These are phyloP conservation scores for Cetraspora pellucida DNA, from an alignment of 192 early-diverging fungal genomes.

Conservation along the genomic window DNA sequence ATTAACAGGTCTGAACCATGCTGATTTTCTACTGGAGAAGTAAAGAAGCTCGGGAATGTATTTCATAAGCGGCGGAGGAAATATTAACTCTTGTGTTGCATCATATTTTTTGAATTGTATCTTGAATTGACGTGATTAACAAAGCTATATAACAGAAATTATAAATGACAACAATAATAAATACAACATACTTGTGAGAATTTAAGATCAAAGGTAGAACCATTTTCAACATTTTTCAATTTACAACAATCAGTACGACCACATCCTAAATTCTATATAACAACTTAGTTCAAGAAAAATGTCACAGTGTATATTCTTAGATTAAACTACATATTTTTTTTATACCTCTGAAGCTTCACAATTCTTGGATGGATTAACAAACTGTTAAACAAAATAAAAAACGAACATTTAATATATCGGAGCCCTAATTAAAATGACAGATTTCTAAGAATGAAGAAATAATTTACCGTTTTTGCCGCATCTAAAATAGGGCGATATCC, in stretches of 20 bases:
- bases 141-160: not conserved
- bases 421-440: conserved; percentile 28
- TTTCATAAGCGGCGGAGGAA: conserved; percentile 67
- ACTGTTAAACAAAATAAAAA: not conserved
- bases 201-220: not conserved
- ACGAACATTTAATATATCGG: not conserved
- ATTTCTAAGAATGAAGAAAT: not conserved
- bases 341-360: not conserved
- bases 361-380: not conserved
- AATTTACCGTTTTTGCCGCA: conserved; percentile 67
- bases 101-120: conserved; percentile 63
- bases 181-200: conserved; percentile 20
- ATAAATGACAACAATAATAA: not conserved
- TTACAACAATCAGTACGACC: conserved; percentile 26
- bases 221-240: not conserved
- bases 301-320: not conserved
- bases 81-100: conserved; percentile 65
- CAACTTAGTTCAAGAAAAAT: not conserved
- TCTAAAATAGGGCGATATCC: conserved; percentile 88
- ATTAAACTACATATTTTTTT: not conserved
- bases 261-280: not conserved
- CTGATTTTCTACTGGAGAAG: conserved; percentile 53
- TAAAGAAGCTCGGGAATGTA: conserved; percentile 51
- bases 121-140: not conserved
- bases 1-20: conserved; percentile 65